Evolutionary conservation across 495 filamentous ascomycete species (phyloP).

Genomic region (Aspergillus campestris): DNA sequence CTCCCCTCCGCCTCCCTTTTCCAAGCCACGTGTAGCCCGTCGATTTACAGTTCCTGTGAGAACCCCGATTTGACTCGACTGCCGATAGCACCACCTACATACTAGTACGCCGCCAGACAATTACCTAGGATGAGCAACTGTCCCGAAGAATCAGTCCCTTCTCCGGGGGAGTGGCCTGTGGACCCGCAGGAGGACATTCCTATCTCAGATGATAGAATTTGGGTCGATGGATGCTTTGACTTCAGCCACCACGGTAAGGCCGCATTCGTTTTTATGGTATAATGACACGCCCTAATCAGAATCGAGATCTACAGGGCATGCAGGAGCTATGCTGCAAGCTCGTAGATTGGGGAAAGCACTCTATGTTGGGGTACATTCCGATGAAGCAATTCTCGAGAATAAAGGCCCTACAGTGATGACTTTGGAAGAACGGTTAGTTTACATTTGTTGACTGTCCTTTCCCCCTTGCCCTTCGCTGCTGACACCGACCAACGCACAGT

Average conservation of each 20-base stretch:
- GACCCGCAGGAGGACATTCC: constrained; percentile 55
- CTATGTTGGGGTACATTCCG: constrained; percentile 85
- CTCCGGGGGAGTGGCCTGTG: constrained; percentile 54
- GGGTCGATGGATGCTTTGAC: constrained; percentile 98
- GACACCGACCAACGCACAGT: constrained; percentile 22
- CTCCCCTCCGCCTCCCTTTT: too few species aligned
- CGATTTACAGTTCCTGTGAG: too few species aligned
- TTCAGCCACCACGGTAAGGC: constrained; percentile 87
- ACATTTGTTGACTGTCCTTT: background rate
- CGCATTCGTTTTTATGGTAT: background rate
- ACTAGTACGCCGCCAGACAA: background rate
- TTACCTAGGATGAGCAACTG: constrained; percentile 13
- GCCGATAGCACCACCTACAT: background rate
- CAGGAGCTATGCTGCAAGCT: constrained; percentile 92
- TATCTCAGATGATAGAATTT: constrained; percentile 67
- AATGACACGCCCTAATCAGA: constrained; percentile 3
- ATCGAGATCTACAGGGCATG: constrained; percentile 57
- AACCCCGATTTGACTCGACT: background rate
- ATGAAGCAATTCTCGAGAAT: constrained; percentile 89
- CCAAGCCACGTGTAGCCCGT: too few species aligned
- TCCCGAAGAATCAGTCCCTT: constrained; percentile 29
- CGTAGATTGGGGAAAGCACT: constrained; percentile 79
- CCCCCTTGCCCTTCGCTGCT: constrained; percentile 11
- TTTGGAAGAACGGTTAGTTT: constrained; percentile 66
- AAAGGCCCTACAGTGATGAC: constrained; percentile 98